phyloP scores from a whole-genome alignment of 495 filamentous ascomycete genomes.

The Xylaria longipes region DNA sequence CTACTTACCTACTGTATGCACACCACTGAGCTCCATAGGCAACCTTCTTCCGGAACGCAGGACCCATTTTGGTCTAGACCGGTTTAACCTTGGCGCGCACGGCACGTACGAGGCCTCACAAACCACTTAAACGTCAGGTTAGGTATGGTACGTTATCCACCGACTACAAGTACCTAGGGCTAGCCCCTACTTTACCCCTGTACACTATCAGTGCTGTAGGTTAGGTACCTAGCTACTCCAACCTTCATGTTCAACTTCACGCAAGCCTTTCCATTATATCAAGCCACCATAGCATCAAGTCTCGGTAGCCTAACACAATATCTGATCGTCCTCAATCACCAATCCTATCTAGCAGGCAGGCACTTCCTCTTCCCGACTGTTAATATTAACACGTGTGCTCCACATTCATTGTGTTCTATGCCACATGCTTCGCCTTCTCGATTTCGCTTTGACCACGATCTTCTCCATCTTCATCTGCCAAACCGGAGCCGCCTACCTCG shows the following conservation, averaged over 20 bases:
- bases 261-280: background rate
- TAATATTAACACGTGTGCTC: background rate
- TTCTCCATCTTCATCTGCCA: background rate
- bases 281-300: background rate
- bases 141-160: slow-evolving; percentile 10
- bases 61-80: slow-evolving; percentile 25
- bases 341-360: background rate
- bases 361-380: background rate
- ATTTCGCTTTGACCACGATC: background rate
- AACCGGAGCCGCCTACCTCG: background rate
- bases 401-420: background rate
- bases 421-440: background rate
- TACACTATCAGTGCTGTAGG: background rate
- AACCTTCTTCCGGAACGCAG: slow-evolving; percentile 14
- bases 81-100: slow-evolving; percentile 5
- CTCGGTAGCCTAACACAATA: background rate
- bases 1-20: background rate
- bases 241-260: background rate
- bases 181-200: background rate
- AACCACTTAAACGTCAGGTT: slow-evolving; percentile 11
- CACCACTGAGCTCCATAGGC: background rate
- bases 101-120: slow-evolving; percentile 6
- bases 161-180: background rate
- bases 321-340: background rate
- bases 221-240: background rate